Evolutionary conservation across 1,284 basidiomycete species (phyloP).

Genomic region (Rhodotorula sp.): DNA sequence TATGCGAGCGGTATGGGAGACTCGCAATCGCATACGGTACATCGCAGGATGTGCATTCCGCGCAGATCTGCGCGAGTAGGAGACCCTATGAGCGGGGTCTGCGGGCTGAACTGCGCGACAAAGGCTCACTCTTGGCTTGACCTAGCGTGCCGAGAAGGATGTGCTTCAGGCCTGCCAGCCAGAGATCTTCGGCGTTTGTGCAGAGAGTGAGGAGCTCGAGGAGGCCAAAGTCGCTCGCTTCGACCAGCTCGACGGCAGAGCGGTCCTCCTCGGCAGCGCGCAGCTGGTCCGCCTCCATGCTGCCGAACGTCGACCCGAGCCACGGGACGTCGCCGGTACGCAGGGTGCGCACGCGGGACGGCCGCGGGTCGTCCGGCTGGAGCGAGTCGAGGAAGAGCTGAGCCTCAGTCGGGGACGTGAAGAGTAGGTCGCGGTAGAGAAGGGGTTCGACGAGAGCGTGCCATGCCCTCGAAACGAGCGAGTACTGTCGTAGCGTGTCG

Average conservation of each 20-base stretch:
- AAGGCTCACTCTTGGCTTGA: neutral
- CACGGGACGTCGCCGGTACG: neutral
- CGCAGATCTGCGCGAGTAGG: neutral
- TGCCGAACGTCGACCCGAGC: slow-evolving; percentile 1
- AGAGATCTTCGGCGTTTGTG: neutral
- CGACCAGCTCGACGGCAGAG: neutral
- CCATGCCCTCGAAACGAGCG: neutral
- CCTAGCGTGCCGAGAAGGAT: neutral
- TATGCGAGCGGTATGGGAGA: neutral
- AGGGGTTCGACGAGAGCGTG: neutral
- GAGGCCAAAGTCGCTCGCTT: neutral
- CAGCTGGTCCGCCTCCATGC: slow-evolving; percentile 1
- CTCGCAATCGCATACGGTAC: slow-evolving; percentile 3
- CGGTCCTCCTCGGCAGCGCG: neutral
- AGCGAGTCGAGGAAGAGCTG: neutral
- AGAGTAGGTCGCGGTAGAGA: neutral
- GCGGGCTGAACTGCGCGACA: no score
- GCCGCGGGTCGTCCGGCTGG: neutral
- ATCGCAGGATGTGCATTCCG: neutral
- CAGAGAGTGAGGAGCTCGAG: neutral
- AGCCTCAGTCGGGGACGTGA: neutral
- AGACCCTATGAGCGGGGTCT: no score
- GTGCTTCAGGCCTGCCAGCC: neutral
- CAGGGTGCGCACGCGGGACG: neutral
- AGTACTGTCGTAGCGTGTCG: neutral